A percentile compares a stretch with the other conserved stretches of the same genome.
phyloP scores from a whole-genome alignment of 805 yeast species.

The Priceomyces melissophilus region DNA sequence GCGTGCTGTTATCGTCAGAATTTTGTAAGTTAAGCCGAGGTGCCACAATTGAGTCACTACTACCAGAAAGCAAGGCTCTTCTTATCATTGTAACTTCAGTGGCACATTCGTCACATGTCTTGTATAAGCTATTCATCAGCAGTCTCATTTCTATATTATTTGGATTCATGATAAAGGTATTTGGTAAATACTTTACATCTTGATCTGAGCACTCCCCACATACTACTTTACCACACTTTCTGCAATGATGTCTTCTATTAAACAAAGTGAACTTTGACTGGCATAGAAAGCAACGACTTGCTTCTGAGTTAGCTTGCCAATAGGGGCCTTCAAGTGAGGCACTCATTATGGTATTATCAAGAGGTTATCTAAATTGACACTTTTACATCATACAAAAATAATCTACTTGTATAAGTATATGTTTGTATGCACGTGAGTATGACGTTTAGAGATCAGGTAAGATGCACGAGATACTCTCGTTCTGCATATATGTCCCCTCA shows the following conservation, averaged over 20 bases:
- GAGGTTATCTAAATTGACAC: no score
- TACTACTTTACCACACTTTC: constrained; percentile 75
- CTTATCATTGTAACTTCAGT: constrained; percentile 55
- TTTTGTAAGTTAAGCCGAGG: neutral
- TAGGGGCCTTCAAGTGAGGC: constrained; percentile 24
- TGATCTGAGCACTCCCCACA: constrained; percentile 66
- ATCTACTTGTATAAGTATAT: no score
- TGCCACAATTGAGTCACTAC: neutral
- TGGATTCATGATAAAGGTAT: constrained; percentile 55
- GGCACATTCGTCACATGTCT: constrained; percentile 74
- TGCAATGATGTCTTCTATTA: constrained; percentile 78
- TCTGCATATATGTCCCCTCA: no score
- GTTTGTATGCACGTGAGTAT: no score
- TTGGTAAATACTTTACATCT: constrained; percentile 52
- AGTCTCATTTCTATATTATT: constrained; percentile 48
- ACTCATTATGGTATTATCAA: constrained; percentile 1
- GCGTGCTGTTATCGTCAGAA: constrained; percentile 1
- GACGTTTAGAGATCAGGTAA: no score
- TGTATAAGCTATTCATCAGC: constrained; percentile 53
- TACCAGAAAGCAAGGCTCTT: constrained; percentile 28
- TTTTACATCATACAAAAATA: no score
- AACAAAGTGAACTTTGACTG: constrained; percentile 50
- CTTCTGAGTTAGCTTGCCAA: constrained; percentile 74
- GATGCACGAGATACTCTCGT: no score
- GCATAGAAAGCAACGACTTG: constrained; percentile 54